Evolutionary conservation across 371 early-diverging fungal species (phyloP), one percentile per base, ranked within the genome.

Genomic region (Ordospora colligata): DNA sequence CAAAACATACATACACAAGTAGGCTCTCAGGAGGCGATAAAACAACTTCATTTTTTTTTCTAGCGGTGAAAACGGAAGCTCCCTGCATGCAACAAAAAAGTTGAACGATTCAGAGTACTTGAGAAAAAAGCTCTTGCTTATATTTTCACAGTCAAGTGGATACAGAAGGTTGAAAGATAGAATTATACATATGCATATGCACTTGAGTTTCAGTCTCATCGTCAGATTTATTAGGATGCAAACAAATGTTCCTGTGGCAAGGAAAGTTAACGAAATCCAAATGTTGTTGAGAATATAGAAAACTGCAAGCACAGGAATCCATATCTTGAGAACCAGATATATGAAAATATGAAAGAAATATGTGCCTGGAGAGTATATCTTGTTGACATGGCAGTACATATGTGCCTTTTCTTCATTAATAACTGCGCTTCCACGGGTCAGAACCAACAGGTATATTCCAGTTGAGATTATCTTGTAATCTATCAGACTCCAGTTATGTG

Each of bases 381-480:
- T 58, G 37, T 58, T 58, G 1, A 10, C 37, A 27, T 37, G 32
- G 40, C 58, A 37, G 25, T 58, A 19, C 14, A 37, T 2, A 27
- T 58, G 58, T 14, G 37, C 32, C n/a, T 19, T 58, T 37, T 58
- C 58, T 14, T 58, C 58, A 19, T 58, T 58, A 37, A 58, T 17
- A 2, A 58, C 40, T 3, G 58, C 40, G 10, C 58, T 40, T 10
- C 58, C 58, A 7, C 37, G 27, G 22, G 32, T 58, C 14, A 58
- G 40, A 37, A 58, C 19, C 1, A 58, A 4, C n/a, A 58, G 40
- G 17, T 58, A 58, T 19, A 58, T 19, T 19, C 58, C 58, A 0
- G 58, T 58, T 58, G 58, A 58, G 14, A 58, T 58, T 11, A 58
- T 58, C 40, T 58, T 58, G 58, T 58, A 58, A n/a, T 58, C 58